These are phyloP conservation scores for Coemansia sp. DNA, from an alignment of 192 early-diverging fungal genomes.

Conservation along the genomic window DNA sequence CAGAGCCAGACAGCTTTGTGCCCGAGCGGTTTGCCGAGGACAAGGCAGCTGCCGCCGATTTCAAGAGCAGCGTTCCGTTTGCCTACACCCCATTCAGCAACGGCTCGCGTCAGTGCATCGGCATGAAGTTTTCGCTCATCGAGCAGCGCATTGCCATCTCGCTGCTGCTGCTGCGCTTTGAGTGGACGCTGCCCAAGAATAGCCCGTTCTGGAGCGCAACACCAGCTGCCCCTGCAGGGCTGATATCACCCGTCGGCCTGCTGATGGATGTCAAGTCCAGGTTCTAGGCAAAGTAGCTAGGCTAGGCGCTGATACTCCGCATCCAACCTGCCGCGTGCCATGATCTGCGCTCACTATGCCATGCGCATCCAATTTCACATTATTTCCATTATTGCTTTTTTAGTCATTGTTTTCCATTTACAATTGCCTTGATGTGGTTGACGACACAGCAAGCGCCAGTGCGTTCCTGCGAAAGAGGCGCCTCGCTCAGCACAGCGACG, in stretches of 20 bases:
- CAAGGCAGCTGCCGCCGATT: slow-evolving; percentile 13
- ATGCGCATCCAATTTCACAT: no score
- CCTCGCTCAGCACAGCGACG: background rate
- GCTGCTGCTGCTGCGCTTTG: slow-evolving; percentile 56
- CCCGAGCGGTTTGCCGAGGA: slow-evolving; percentile 58
- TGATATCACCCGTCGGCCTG: slow-evolving; percentile 41
- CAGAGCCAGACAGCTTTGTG: slow-evolving; percentile 46
- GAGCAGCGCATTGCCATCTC: slow-evolving; percentile 62
- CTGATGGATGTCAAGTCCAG: slow-evolving; percentile 30
- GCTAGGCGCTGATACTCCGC: background rate
- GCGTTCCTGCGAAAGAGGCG: no score
- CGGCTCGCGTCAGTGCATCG: slow-evolving; percentile 64
- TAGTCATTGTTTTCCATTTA: no score
- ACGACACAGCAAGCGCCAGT: no score
- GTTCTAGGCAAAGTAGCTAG: slow-evolving; percentile 6
- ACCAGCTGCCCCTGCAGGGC: slow-evolving; percentile 37
- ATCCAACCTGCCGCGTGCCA: no score
- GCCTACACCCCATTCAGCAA: slow-evolving; percentile 64
- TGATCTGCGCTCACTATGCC: no score
- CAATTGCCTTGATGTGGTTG: no score
- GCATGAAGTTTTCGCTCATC: slow-evolving; percentile 64
- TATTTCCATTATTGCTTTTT: no score
- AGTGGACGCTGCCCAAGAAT: slow-evolving; percentile 51
- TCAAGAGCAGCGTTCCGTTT: slow-evolving; percentile 36
- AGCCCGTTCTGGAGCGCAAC: slow-evolving; percentile 51